A percentile compares a stretch with the other conserved stretches of the same genome.
Evolutionary conservation across 2,329 filamentous ascomycete genomes (phyloP).

Genomic region (Aspergillus japonicus): DNA sequence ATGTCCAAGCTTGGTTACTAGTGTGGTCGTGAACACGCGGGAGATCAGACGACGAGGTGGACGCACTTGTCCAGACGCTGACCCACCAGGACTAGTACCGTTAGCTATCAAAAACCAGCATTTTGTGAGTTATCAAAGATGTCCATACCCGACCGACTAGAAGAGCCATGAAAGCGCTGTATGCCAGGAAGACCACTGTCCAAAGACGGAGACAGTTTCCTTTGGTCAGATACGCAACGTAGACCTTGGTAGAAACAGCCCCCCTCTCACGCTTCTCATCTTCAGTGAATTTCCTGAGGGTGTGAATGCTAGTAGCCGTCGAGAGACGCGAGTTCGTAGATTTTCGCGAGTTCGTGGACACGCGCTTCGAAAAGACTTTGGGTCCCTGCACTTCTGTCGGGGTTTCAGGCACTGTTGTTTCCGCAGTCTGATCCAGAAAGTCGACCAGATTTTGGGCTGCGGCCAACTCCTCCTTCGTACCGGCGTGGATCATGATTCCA

Average conservation of each 20-base stretch:
- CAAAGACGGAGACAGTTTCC: slow-evolving; percentile 65
- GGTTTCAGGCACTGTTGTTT: slow-evolving; percentile 38
- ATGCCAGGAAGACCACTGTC: slow-evolving; percentile 55
- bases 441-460: slow-evolving; percentile 42
- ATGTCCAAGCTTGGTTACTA: background rate
- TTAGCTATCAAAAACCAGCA: slow-evolving; percentile 7
- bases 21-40: background rate
- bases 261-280: slow-evolving; percentile 73
- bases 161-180: slow-evolving; percentile 55
- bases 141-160: slow-evolving; percentile 51
- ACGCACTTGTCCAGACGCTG: slow-evolving; percentile 46
- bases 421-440: slow-evolving; percentile 45
- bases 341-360: slow-evolving; percentile 9
- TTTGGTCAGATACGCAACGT: slow-evolving; percentile 63
- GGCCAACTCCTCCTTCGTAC: slow-evolving; percentile 60
- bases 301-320: slow-evolving; percentile 19
- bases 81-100: slow-evolving; percentile 47
- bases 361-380: slow-evolving; percentile 10
- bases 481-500: slow-evolving; percentile 64
- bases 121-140: background rate
- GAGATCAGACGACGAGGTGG: slow-evolving; percentile 12
- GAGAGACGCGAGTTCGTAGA: slow-evolving; percentile 9
- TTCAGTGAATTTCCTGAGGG: slow-evolving; percentile 69
- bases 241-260: slow-evolving; percentile 66
- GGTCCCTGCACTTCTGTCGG: slow-evolving; percentile 9